A percentile compares a stretch with the other conserved stretches of the same genome.
Conservation (phyloP, 2,329 filamentous ascomycete species). For the Blumeria hordei region DNA sequence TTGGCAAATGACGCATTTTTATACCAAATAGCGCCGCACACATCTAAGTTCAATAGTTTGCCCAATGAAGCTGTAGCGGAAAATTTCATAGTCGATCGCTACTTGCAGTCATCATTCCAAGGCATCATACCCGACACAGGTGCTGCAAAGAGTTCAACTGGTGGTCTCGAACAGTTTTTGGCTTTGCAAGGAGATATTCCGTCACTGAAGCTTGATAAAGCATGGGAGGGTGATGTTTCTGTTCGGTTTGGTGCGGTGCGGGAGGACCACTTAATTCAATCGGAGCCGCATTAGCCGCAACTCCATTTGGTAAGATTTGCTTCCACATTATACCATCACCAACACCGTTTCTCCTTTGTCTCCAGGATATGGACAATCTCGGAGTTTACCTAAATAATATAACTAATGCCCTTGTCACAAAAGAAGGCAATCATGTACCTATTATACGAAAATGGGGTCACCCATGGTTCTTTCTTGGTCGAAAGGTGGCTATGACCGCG, state of each 20-base stretch:
- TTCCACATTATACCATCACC: neutral
- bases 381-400: slow-evolving; percentile 1
- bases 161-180: neutral
- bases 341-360: neutral
- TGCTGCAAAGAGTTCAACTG: neutral
- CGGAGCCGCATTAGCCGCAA: neutral
- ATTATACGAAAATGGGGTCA: neutral
- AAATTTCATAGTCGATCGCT: neutral
- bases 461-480: neutral
- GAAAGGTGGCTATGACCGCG: neutral
- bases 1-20: neutral
- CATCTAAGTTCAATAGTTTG: neutral
- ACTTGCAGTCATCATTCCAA: neutral
- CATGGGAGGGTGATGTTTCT: neutral
- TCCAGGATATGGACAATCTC: slow-evolving; percentile 1
- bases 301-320: neutral
- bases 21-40: neutral
- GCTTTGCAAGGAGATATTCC: neutral
- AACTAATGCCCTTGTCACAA: neutral
- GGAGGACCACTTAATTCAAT: neutral
- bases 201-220: neutral
- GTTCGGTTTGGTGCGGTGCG: neutral
- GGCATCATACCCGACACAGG: neutral
- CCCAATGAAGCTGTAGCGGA: neutral
- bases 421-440: neutral